Evolutionary conservation across 345 rosid species (phyloP).

Genomic region (Geranium rotundifolium): DNA sequence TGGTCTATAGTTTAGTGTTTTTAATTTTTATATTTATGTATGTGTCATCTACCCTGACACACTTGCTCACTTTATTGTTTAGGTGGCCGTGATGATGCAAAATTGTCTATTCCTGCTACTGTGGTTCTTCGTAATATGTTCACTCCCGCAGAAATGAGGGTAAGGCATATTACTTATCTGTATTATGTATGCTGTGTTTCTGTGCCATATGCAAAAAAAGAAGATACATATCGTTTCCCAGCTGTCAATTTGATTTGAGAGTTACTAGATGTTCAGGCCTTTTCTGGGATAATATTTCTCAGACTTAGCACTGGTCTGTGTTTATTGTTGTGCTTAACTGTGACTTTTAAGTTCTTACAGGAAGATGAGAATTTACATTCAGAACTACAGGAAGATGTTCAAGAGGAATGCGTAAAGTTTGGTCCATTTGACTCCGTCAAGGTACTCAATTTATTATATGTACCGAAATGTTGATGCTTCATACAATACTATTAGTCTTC

Average conservation of each 20-base stretch:
- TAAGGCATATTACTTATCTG: slow-evolving; percentile 13
- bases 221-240: background rate
- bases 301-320: background rate
- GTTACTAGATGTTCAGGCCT: background rate
- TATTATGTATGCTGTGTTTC: background rate
- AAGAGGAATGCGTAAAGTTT: slow-evolving; percentile 74
- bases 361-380: slow-evolving; percentile 59
- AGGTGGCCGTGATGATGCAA: slow-evolving; percentile 96
- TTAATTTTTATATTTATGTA: background rate
- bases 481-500: background rate
- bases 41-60: background rate
- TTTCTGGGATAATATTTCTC: background rate
- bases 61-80: slow-evolving; percentile 12
- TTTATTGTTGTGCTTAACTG: background rate
- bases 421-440: slow-evolving; percentile 78
- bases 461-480: background rate
- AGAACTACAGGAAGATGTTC: slow-evolving; percentile 73
- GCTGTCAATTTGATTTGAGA: background rate
- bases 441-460: slow-evolving; percentile 26
- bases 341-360: slow-evolving; percentile 21
- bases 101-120: slow-evolving; percentile 64
- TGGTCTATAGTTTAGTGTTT: background rate
- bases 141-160: slow-evolving; percentile 79
- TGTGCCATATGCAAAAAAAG: background rate
- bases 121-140: slow-evolving; percentile 80